phyloP scores from a whole-genome alignment of 1,284 basidiomycete genomes.

The Cryptococcus neoformans region DNA sequence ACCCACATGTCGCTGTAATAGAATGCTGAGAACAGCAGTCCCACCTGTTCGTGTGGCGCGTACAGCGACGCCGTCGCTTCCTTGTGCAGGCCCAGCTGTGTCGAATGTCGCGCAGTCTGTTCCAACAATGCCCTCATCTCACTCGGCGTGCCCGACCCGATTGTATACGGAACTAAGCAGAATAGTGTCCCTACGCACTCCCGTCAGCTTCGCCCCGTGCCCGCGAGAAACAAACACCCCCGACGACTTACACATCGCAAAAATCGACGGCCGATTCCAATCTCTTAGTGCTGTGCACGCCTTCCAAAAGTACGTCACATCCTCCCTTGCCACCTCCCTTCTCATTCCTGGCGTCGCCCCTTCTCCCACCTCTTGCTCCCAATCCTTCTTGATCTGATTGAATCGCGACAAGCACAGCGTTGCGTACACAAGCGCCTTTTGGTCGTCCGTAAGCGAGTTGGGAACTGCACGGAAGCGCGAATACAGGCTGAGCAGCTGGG shows the following conservation, averaged over 20 bases:
- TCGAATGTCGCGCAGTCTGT: constrained; percentile 22
- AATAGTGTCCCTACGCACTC: constrained; percentile 15
- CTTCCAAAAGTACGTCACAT: constrained; percentile 28
- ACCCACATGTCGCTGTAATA: constrained; percentile 31
- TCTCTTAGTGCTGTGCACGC: constrained; percentile 15
- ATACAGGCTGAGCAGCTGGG: constrained; percentile 5
- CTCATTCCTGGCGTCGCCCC: not conserved
- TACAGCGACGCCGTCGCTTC: constrained; percentile 14
- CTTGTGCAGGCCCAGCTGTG: constrained; percentile 17
- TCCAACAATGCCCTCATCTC: constrained; percentile 14
- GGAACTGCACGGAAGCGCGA: constrained; percentile 21
- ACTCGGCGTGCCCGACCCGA: constrained; percentile 11
- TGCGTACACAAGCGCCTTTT: constrained; percentile 22
- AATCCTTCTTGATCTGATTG: constrained; percentile 8
- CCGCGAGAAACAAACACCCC: not conserved
- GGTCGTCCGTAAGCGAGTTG: constrained; percentile 19
- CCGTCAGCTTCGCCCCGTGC: not conserved
- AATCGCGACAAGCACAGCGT: constrained; percentile 17
- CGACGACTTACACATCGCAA: constrained; percentile 23
- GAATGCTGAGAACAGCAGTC: constrained; percentile 18
- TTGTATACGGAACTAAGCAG: constrained; percentile 16
- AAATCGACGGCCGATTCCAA: constrained; percentile 21
- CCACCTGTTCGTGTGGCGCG: constrained; percentile 15
- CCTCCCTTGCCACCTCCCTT: constrained; percentile 15
- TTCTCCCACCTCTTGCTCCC: not conserved